phyloP scores from a whole-genome alignment of 1,284 basidiomycete species.

The Ganoderma sinense region DNA sequence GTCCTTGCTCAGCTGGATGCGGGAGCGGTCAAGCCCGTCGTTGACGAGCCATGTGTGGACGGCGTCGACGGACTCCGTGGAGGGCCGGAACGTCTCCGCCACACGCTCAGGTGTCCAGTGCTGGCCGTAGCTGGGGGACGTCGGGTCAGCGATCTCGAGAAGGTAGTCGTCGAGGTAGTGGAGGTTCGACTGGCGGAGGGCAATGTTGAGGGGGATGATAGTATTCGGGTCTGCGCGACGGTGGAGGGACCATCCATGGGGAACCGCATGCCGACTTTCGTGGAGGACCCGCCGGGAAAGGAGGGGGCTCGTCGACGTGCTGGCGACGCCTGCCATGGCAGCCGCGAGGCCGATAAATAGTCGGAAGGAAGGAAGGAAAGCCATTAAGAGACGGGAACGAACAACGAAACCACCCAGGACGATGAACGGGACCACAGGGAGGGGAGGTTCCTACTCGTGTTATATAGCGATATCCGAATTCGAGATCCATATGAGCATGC shows the following conservation, averaged over 20 bases:
- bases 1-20: conserved; percentile 43
- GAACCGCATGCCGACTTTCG: conserved; percentile 44
- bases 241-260: conserved; percentile 45
- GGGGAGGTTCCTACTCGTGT: too few relatives aligned
- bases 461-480: background rate
- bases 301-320: conserved; percentile 10
- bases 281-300: conserved; percentile 45
- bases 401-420: conserved; percentile 1
- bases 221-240: conserved; percentile 43
- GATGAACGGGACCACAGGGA: background rate
- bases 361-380: conserved; percentile 6
- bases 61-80: conserved; percentile 47
- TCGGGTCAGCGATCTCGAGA: conserved; percentile 52
- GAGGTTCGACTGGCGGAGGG: conserved; percentile 52
- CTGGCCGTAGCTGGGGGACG: conserved; percentile 48
- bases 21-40: conserved; percentile 41
- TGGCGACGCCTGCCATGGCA: conserved; percentile 5
- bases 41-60: conserved; percentile 39
- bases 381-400: conserved; percentile 8
- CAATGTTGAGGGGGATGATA: conserved; percentile 51
- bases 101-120: conserved; percentile 49
- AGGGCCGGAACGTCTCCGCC: conserved; percentile 49
- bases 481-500: background rate
- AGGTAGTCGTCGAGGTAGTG: conserved; percentile 49
- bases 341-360: conserved; percentile 12